Conservation (phyloP, 2,329 filamentous ascomycete genomes). For the Stagonosporopsis tanaceti region DNA sequence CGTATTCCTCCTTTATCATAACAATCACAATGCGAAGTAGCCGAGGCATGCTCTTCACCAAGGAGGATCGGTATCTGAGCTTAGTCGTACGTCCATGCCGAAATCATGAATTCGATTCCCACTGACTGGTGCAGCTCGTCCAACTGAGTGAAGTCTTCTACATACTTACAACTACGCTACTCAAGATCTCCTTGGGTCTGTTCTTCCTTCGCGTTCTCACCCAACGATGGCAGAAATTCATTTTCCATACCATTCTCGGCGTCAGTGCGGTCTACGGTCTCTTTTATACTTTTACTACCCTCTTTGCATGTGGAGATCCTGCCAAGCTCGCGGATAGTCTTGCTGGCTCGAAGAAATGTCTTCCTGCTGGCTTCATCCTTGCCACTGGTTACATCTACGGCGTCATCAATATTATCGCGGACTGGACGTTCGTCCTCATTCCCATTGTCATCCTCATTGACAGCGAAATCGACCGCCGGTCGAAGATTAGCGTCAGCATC, state of each 20-base stretch:
- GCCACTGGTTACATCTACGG: slow-evolving; percentile 44
- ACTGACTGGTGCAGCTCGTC: slow-evolving; percentile 34
- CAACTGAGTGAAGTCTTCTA: slow-evolving; percentile 60
- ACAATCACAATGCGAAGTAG: slow-evolving; percentile 31
- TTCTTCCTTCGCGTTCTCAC: slow-evolving; percentile 48
- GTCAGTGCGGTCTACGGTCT: slow-evolving; percentile 38
- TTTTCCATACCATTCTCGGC: slow-evolving; percentile 35
- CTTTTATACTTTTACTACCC: slow-evolving; percentile 39
- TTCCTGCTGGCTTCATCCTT: slow-evolving; percentile 34
- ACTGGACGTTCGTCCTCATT: slow-evolving; percentile 48
- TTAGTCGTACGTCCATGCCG: slow-evolving; percentile 28
- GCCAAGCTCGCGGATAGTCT: slow-evolving; percentile 34
- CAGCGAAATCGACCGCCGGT: slow-evolving; percentile 54
- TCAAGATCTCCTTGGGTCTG: slow-evolving; percentile 53
- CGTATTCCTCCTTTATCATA: slow-evolving; percentile 19
- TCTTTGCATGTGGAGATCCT: slow-evolving; percentile 45
- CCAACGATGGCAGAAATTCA: slow-evolving; percentile 39
- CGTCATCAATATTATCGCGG: slow-evolving; percentile 42
- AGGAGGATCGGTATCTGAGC: slow-evolving; percentile 23
- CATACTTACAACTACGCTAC: slow-evolving; percentile 57
- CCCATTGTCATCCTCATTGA: slow-evolving; percentile 46
- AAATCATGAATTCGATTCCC: too few species aligned
- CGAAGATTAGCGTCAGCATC: slow-evolving; percentile 56
- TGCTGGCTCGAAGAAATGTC: slow-evolving; percentile 29
- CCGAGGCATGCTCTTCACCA: slow-evolving; percentile 21